phyloP scores from a whole-genome alignment of 768 basidiomycete genomes.

The Pholiota microspora region DNA sequence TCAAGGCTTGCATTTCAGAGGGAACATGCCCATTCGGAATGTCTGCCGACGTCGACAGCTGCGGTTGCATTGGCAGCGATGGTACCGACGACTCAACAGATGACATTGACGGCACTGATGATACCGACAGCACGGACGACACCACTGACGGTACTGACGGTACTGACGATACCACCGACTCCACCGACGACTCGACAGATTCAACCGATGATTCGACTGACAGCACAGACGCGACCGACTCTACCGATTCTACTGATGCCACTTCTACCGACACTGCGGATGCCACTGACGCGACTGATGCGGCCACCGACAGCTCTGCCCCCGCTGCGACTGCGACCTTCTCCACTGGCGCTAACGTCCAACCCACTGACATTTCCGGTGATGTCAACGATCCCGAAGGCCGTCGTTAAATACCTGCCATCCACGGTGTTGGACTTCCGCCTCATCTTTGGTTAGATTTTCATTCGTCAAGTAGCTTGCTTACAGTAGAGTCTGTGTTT shows the following conservation, averaged over 20 bases:
- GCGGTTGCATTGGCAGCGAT: constrained; percentile 31
- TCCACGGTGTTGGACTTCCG: neutral
- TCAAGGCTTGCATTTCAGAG: constrained; percentile 20
- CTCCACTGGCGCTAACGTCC: constrained; percentile 14
- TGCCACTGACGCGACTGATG: constrained; percentile 14
- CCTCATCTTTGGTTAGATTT: neutral
- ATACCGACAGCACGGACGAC: constrained; percentile 11
- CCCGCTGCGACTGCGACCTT: constrained; percentile 11
- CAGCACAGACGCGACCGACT: constrained; percentile 10
- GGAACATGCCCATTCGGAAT: constrained; percentile 46
- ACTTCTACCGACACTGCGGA: constrained; percentile 13
- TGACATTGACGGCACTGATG: constrained; percentile 9
- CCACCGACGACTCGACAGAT: constrained; percentile 15
- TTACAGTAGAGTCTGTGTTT: constrained; percentile 7
- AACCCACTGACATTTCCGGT: constrained; percentile 26
- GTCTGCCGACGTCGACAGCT: constrained; percentile 37
- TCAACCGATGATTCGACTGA: constrained; percentile 8
- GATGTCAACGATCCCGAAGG: constrained; percentile 29
- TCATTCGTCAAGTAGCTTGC: constrained; percentile 11
- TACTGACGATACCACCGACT: constrained; percentile 9
- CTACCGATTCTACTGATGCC: constrained; percentile 14
- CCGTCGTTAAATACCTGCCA: constrained; percentile 13
- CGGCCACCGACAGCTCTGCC: constrained; percentile 15
- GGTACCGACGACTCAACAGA: constrained; percentile 14
- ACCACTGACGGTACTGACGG: constrained; percentile 10